These are phyloP conservation scores for Cotoneaster glaucophyllus DNA, from an alignment of 306 rosid genomes.

Conservation along the genomic window DNA sequence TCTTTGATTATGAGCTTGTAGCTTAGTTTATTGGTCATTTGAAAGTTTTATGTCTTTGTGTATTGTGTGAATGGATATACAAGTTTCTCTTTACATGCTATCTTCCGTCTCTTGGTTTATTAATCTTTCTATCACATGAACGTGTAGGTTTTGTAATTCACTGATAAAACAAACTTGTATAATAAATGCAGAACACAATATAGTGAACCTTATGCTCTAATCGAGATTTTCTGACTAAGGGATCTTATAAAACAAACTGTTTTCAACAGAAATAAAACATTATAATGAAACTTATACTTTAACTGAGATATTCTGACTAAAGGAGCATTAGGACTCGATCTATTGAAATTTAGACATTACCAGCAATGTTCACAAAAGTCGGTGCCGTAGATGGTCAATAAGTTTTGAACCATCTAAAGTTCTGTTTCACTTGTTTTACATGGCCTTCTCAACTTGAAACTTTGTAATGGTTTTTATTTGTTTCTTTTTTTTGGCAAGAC, in stretches of 20 bases:
- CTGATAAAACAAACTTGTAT: not conserved
- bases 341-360: not conserved
- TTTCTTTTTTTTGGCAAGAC: not conserved
- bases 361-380: not conserved
- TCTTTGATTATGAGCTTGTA: constrained; percentile 49
- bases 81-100: not conserved
- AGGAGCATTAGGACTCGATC: not conserved
- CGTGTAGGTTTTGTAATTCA: not conserved
- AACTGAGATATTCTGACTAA: not conserved
- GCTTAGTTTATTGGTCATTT: constrained; percentile 24
- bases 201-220: not conserved
- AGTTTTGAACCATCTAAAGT: not conserved
- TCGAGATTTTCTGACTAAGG: no score
- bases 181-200: not conserved
- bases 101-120: not conserved
- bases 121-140: not conserved
- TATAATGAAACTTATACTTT: not conserved
- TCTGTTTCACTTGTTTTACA: not conserved
- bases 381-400: not conserved
- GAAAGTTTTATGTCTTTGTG: constrained; percentile 22
- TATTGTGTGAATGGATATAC: constrained; percentile 20
- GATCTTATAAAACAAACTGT: no score
- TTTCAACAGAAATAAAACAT: not conserved
- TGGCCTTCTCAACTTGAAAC: not conserved
- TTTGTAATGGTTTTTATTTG: not conserved